Evolutionary conservation across 306 rosid species (phyloP).

Genomic region (Nissolia schottii): DNA sequence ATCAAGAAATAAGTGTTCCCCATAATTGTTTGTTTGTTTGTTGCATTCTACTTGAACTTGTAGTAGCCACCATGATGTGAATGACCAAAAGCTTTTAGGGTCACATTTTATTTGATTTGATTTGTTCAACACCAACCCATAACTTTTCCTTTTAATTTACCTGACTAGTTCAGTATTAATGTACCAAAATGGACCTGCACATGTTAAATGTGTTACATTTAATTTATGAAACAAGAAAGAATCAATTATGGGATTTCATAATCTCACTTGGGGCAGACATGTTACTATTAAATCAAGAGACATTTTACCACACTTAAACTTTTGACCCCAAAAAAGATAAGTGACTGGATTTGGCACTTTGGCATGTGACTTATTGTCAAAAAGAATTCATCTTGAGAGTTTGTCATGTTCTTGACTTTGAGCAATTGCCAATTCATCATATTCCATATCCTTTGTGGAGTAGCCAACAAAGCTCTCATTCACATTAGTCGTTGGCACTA

Average conservation of each 20-base stretch:
- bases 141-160: conserved; percentile 26
- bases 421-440: neutral
- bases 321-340: neutral
- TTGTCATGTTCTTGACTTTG: neutral
- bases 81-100: conserved; percentile 29
- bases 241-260: neutral
- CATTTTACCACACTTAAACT: neutral
- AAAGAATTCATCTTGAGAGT: neutral
- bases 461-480: neutral
- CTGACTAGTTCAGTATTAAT: neutral
- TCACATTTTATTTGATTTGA: conserved; percentile 35
- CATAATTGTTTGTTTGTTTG: neutral
- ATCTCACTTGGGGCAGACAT: neutral
- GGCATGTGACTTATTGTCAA: neutral
- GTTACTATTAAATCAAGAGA: neutral
- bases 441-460: neutral
- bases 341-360: neutral
- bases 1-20: conserved; percentile 11
- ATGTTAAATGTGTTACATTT: neutral
- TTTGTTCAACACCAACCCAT: conserved; percentile 27
- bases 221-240: neutral
- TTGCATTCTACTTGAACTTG: conserved; percentile 4
- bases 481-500: neutral
- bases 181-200: neutral
- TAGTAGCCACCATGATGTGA: conserved; percentile 29